Percentiles rank a stretch among this genome's conserved stretches.
Evolutionary conservation across 306 rosid genomes (phyloP).

Genomic region (Cicer cuneatum): DNA sequence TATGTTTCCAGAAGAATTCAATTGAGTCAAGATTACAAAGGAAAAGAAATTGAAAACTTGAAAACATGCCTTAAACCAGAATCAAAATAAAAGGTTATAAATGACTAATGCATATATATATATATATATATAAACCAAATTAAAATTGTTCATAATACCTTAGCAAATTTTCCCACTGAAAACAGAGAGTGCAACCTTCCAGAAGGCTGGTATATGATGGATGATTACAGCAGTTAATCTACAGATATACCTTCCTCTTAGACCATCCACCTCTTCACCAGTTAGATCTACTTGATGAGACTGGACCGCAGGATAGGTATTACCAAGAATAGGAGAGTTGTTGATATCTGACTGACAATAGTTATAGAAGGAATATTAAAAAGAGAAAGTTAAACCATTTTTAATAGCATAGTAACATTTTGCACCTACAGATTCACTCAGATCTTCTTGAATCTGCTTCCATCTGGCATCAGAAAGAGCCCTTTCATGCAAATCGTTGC

Average conservation of each 20-base stretch:
- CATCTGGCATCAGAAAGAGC: conserved; percentile 93
- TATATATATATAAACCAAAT: conserved; percentile 9
- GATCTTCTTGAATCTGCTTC: conserved; percentile 84
- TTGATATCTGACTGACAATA: conserved; percentile 79
- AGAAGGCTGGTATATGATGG: conserved; percentile 88
- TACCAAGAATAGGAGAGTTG: conserved; percentile 56
- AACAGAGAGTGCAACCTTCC: conserved; percentile 92
- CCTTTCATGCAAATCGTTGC: conserved; percentile 78
- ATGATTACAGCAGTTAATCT: conserved; percentile 92
- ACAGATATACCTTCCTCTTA: conserved; percentile 89
- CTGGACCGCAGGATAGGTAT: conserved; percentile 53
- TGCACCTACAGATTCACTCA: conserved; percentile 76
- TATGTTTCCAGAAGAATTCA: conserved; percentile 31
- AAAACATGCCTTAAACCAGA: conserved; percentile 22
- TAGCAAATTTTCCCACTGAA: conserved; percentile 96
- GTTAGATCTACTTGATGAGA: conserved; percentile 64
- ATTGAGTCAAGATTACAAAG: conserved; percentile 16
- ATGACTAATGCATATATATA: conserved; percentile 17
- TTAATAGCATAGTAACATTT: conserved; percentile 36
- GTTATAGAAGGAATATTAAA: conserved; percentile 47
- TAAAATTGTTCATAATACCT: conserved; percentile 58
- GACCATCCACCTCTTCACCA: conserved; percentile 83
- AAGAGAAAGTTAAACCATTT: conserved; percentile 31
- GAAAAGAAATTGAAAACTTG: conserved; percentile 32
- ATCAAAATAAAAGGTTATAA: conserved; percentile 26